Evolutionary conservation across 2,329 filamentous ascomycete species (phyloP).

Genomic region (Phoma herbarum): DNA sequence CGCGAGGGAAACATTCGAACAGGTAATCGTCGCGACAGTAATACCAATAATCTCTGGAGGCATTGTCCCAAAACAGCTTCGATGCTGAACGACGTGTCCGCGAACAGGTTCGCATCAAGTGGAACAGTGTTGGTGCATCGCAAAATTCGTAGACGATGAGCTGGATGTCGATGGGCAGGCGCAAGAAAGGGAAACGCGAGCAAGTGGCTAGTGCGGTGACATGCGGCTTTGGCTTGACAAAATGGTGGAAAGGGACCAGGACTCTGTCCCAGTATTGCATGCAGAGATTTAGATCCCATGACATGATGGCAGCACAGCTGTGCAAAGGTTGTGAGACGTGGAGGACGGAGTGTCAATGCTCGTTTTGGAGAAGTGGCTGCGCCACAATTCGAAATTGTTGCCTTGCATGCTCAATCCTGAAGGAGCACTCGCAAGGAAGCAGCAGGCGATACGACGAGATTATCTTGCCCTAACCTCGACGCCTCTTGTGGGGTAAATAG

Average conservation of each 20-base stretch:
- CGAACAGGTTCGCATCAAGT: constrained; percentile 16
- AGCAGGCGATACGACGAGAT: background rate
- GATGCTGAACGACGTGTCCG: constrained; percentile 4
- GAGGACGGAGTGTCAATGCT: background rate
- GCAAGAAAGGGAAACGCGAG: constrained; percentile 27
- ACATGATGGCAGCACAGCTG: background rate
- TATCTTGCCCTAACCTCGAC: background rate
- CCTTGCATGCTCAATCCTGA: background rate
- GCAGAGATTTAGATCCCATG: background rate
- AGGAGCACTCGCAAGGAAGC: too few species aligned
- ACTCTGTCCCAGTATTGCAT: background rate
- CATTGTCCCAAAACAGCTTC: constrained; percentile 17
- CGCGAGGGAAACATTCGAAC: background rate
- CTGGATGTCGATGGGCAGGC: constrained; percentile 36
- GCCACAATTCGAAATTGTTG: background rate
- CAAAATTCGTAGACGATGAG: constrained; percentile 33
- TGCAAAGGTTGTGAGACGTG: background rate
- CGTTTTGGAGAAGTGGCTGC: background rate
- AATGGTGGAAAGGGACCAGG: constrained; percentile 7
- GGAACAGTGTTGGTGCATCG: constrained; percentile 13
- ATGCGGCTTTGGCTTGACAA: constrained; percentile 2
- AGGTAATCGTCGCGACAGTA: background rate
- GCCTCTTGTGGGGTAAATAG: background rate
- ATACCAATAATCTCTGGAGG: constrained; percentile 3
- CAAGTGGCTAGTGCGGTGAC: background rate